Evolutionary conservation across 116 monocot genomes (phyloP).

Genomic region (Cymodocea nodosa): DNA sequence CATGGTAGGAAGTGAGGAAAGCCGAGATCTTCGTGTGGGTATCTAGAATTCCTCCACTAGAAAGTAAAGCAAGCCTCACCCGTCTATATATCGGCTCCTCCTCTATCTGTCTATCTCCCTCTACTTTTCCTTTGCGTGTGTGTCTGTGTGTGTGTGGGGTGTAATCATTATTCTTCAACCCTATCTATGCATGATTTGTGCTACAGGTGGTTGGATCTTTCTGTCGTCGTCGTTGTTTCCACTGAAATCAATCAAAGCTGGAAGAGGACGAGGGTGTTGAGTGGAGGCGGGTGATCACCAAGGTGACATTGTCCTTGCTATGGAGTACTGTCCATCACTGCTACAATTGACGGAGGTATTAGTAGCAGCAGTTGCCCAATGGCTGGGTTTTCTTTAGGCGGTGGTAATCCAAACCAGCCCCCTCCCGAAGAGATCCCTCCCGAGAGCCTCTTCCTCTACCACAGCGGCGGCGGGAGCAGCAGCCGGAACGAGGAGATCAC

Average conservation of each 20-base stretch:
- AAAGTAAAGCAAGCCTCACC: too few species aligned
- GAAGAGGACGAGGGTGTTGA: not conserved
- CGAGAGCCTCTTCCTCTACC: constrained; percentile 27
- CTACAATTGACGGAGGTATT: not conserved
- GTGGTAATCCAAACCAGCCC: constrained; percentile 10
- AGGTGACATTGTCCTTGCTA: constrained; percentile 3
- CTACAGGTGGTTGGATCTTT: not conserved
- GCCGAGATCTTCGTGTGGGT: too few species aligned
- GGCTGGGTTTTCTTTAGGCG: constrained; percentile 32
- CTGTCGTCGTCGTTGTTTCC: not conserved
- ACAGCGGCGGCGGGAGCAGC: not conserved
- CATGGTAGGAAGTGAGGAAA: too few species aligned
- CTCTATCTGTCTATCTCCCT: not conserved
- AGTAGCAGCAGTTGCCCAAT: constrained; percentile 1
- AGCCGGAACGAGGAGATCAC: constrained; percentile 8
- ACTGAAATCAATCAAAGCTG: not conserved
- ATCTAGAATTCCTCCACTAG: too few species aligned
- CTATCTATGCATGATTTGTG: not conserved
- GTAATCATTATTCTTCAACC: not conserved
- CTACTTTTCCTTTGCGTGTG: not conserved
- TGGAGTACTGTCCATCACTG: constrained; percentile 5
- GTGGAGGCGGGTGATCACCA: not conserved
- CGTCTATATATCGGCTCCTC: too few species aligned
- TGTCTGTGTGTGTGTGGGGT: not conserved
- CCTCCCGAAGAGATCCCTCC: constrained; percentile 6